Base-by-base conservation (phyloP, 2,329 filamentous ascomycete species). In the Colletotrichum sp. region DNA sequence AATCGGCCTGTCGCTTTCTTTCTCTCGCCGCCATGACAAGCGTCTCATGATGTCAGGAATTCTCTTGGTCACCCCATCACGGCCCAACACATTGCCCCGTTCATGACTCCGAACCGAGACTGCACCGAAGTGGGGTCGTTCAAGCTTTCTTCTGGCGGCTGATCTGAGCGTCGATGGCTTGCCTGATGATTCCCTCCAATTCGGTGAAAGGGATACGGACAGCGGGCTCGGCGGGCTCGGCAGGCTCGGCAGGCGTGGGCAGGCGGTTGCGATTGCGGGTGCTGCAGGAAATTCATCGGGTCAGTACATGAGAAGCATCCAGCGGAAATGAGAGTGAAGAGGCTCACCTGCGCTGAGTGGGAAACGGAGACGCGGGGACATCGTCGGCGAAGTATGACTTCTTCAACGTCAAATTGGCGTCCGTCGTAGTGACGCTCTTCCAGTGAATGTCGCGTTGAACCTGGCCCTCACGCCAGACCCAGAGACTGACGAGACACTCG, bases 321-420 rank as follows among this genome's bases (percentile, higher is more conserved):
- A 55, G 52, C n/a, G 22, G 52, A 55, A 13, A 24, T 6, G 52
- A 55, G 52, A 55, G 52, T 55, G 89, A 32, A 63, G 30, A 24
- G 78, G 92, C 92, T 55, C 78, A 1, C 60, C 60, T 39, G 60
- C 16, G 60, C 60, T 34, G 28, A 22, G 30, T 34, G 60, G 28
- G 60, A 22, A 24, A 22, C 15, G 30, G 30, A 36, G 18, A 32
- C 30, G 9, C 60, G n/a, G 30, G 30, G 60, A 22, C 30, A 15
- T 36, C 18, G 60, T 63, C 60, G 28, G 60, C 36, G 60, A 63
- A 63, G 3, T 63, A 63, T 0, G 60, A 63, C 32, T 63, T 63
- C 18, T 63, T 34, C 60, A 63, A n/a, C n/a, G 60, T 65, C 62
- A 65, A 24, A 22, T 10, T 16, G 22, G 62, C 62, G 15, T 24